Percentiles rank a stretch among this genome's conserved stretches.
Conservation (phyloP, 495 filamentous ascomycete genomes). For the Immersiella caudata region DNA sequence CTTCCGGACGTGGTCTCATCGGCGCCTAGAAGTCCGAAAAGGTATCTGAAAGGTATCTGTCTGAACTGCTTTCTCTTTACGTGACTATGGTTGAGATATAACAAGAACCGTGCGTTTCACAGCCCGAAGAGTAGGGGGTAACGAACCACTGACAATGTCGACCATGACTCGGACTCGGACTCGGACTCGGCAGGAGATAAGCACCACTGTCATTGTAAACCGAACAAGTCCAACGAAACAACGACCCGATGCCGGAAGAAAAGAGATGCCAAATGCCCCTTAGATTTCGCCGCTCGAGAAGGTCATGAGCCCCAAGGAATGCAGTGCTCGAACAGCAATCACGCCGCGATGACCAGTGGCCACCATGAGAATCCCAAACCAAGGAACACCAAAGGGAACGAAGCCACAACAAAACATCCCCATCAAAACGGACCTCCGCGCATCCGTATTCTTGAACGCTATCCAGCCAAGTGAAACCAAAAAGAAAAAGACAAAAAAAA, state of each 20-base stretch:
- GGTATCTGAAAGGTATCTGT: neutral
- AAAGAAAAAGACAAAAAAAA: neutral
- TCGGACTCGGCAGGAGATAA: neutral
- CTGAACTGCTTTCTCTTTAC: neutral
- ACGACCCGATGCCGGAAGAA: neutral
- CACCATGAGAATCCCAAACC: neutral
- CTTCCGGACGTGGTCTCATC: neutral
- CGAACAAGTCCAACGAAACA: neutral
- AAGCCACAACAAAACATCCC: neutral
- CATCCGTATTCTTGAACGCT: neutral
- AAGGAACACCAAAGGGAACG: neutral
- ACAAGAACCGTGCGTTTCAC: neutral
- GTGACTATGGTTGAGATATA: neutral
- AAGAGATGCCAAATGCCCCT: neutral
- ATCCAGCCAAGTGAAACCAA: neutral
- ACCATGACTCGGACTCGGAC: neutral
- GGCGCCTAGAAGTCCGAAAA: neutral
- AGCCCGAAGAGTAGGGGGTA: neutral
- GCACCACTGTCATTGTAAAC: neutral
- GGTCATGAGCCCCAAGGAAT: conserved; percentile 6
- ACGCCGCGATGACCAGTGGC: neutral
- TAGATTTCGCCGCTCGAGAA: neutral
- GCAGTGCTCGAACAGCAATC: neutral
- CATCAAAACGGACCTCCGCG: conserved; percentile 3
- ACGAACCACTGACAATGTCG: neutral